phyloP scores from a whole-genome alignment of 805 yeast genomes.

The Ogataea glucozyma region DNA sequence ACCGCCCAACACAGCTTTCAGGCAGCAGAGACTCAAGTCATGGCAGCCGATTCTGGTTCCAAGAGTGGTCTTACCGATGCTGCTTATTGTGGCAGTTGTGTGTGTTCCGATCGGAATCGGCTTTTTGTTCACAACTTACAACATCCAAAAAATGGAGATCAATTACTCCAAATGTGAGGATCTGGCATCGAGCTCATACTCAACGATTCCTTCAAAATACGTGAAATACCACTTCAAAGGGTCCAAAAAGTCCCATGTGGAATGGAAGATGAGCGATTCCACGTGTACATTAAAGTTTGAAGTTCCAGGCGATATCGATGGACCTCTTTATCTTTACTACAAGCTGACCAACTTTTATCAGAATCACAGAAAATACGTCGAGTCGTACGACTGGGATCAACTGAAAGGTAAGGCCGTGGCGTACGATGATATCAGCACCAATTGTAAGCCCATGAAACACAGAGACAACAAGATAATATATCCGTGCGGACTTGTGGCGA shows the following conservation, averaged over 20 bases:
- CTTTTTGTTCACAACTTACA: slow-evolving; percentile 71
- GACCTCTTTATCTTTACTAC: slow-evolving; percentile 78
- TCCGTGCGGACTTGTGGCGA: slow-evolving; percentile 96
- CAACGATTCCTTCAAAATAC: slow-evolving; percentile 59
- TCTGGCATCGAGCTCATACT: slow-evolving; percentile 40
- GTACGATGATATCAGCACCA: slow-evolving; percentile 47
- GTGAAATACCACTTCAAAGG: slow-evolving; percentile 61
- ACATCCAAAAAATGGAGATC: slow-evolving; percentile 71
- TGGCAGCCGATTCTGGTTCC: slow-evolving; percentile 91
- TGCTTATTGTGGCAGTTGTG: slow-evolving; percentile 69
- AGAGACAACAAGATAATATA: slow-evolving; percentile 51
- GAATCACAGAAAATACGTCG: slow-evolving; percentile 92
- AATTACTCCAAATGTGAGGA: slow-evolving; percentile 73
- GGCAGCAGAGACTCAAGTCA: slow-evolving; percentile 66
- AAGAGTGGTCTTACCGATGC: slow-evolving; percentile 81
- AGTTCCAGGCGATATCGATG: slow-evolving; percentile 66
- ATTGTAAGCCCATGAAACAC: slow-evolving; percentile 53
- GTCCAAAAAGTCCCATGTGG: slow-evolving; percentile 34
- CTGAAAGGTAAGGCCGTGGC: slow-evolving; percentile 72
- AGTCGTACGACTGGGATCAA: slow-evolving; percentile 79
- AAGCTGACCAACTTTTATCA: slow-evolving; percentile 88
- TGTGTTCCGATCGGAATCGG: slow-evolving; percentile 93
- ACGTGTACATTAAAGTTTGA: slow-evolving; percentile 71
- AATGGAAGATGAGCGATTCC: slow-evolving; percentile 58
- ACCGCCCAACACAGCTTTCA: slow-evolving; percentile 75